Base-by-base conservation (phyloP, 495 filamentous ascomycete species). In the Trypethelium eluteriae region DNA sequence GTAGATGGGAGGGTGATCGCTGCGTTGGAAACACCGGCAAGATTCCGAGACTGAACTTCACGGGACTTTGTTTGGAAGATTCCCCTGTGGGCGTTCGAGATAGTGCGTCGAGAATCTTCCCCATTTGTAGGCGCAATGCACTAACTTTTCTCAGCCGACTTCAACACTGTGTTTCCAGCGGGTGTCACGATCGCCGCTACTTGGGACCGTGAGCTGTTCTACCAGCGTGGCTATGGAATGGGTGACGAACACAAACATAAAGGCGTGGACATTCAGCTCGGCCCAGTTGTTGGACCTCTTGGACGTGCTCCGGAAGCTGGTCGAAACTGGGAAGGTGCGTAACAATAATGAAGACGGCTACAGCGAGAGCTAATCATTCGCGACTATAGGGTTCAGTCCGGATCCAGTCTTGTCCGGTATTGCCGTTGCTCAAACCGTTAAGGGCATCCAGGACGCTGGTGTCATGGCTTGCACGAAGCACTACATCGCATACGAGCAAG, bases 51-150 rank as follows among this genome's bases (percentile, higher is more conserved):
- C 82, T 96, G n/a, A 88, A 88, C 49, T 88, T 97, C 73, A 84
- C 83, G 64, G 83, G 86, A 44, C 75, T 96, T 63, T 98, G 94
- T 76, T 80, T 95, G 82, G 91, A 98, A 71, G 94, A 98, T 74
- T 86, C 88, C 39, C 93, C 94, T 2, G 79, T 97, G 11, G 94
- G 94, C 66, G 79, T 98, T 62, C 88, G 93, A 64, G 46, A 68
- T 62, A 5, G 65, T 70, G 34, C 71, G 70, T 67, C 18, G 7
- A 10, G 11, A 0, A 25, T 38, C 16, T 47, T 39, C 47, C 41
- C 11, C 9, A 18, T 18, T 70, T 56, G 46, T 67, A 62, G 66
- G 44, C 61, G 1, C 7, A 7, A 10, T 36, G 14, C 34, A 14
- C 32, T 59, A 14, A 59, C 36, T 59, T 3, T 9, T 2, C 36